Percentiles rank a stretch among this genome's conserved stretches.
Conservation (phyloP, 805 yeast species). For the Phaffomyces opuntiae region DNA sequence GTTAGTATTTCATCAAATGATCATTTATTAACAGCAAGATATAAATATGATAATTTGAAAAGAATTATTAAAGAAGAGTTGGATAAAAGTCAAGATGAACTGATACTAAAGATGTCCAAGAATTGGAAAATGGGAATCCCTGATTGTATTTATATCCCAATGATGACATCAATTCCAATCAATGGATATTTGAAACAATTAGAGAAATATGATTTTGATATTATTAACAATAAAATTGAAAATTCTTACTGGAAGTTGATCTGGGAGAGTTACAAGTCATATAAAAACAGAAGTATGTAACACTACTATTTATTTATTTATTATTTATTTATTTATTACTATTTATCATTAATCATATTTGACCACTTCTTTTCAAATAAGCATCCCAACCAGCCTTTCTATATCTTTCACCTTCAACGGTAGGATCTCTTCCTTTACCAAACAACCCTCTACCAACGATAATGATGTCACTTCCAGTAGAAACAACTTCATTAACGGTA, state of each 20-base stretch:
- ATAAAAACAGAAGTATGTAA: conserved; percentile 15
- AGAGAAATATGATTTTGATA: conserved; percentile 59
- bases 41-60: conserved; percentile 38
- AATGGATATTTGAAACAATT: conserved; percentile 52
- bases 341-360: neutral
- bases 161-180: conserved; percentile 62
- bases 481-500: conserved; percentile 77
- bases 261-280: conserved; percentile 21
- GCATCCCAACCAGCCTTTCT: conserved; percentile 95
- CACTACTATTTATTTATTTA: neutral
- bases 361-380: conserved; percentile 40
- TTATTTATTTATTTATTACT: neutral
- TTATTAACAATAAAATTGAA: conserved; percentile 27
- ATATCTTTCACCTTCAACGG: conserved; percentile 80
- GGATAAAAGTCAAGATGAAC: conserved; percentile 15
- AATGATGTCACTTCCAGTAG: conserved; percentile 86
- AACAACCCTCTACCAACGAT: conserved; percentile 98
- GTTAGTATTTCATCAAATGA: conserved; percentile 75
- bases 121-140: conserved; percentile 44
- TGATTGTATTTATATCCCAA: conserved; percentile 61
- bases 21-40: conserved; percentile 63
- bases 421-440: conserved; percentile 91
- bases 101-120: conserved; percentile 23
- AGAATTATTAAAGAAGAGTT: conserved; percentile 30
- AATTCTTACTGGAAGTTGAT: conserved; percentile 22